Evolutionary conservation across 1,284 basidiomycete genomes (phyloP).

Genomic region (Cystobasidiaceae sp.): DNA sequence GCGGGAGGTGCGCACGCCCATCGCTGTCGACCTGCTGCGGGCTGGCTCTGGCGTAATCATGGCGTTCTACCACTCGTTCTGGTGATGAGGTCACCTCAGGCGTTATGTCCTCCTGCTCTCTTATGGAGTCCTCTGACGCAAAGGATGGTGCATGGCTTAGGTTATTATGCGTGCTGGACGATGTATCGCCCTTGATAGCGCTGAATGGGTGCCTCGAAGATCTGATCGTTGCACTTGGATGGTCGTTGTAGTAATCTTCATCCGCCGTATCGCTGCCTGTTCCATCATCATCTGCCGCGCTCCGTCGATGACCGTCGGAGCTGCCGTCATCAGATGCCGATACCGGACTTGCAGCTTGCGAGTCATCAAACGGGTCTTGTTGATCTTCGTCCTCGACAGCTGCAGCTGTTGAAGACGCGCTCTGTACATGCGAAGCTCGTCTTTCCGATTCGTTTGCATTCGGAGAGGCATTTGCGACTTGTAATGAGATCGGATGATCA

Average conservation of each 20-base stretch:
- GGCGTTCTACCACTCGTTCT: neutral
- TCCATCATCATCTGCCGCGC: neutral
- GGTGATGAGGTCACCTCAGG: neutral
- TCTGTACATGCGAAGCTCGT: neutral
- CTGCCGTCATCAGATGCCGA: neutral
- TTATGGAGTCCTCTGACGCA: neutral
- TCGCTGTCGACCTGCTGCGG: neutral
- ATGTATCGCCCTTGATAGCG: neutral
- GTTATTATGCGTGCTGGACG: neutral
- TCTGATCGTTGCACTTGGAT: slow-evolving; percentile 1
- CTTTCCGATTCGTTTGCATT: neutral
- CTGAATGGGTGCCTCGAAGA: neutral
- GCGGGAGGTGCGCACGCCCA: neutral
- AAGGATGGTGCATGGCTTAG: too few relatives aligned
- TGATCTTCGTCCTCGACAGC: slow-evolving; percentile 24
- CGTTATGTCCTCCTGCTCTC: neutral
- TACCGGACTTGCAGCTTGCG: neutral
- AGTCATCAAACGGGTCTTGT: slow-evolving; percentile 26
- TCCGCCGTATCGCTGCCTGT: neutral
- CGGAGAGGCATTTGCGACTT: neutral
- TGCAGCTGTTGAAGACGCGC: neutral
- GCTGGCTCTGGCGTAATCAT: slow-evolving; percentile 11
- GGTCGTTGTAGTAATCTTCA: slow-evolving; percentile 8
- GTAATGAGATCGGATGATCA: too few relatives aligned
- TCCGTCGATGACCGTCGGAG: neutral